These are phyloP conservation scores for Neonectria neomacrospora DNA, from an alignment of 2,329 filamentous ascomycete species.

Conservation along the genomic window DNA sequence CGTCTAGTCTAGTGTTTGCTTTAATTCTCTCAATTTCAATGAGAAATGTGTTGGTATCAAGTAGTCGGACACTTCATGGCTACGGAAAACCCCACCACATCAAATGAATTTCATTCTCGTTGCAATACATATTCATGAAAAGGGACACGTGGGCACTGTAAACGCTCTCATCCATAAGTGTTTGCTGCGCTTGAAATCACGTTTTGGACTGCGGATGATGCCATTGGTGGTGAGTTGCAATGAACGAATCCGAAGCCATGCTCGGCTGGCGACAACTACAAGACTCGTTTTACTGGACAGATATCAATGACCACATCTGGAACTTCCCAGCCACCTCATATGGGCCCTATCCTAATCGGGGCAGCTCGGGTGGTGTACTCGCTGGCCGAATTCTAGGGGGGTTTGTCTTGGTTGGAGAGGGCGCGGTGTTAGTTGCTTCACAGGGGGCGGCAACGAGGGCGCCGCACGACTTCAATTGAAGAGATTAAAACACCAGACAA, in stretches of 20 bases:
- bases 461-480: neutral
- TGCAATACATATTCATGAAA: neutral
- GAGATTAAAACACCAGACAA: neutral
- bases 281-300: neutral
- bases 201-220: neutral
- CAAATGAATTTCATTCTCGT: constrained; percentile 12
- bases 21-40: neutral
- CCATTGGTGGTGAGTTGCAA: neutral
- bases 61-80: neutral
- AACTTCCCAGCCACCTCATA: neutral
- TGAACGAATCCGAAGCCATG: neutral
- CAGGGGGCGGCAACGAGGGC: neutral
- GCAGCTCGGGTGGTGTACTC: neutral
- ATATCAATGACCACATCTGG: neutral
- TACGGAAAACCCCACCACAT: neutral
- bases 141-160: neutral
- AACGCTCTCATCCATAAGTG: too few relatives aligned
- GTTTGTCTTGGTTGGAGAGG: neutral
- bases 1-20: neutral
- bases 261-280: neutral
- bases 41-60: neutral
- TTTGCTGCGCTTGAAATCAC: neutral
- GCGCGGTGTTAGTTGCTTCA: neutral
- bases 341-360: neutral
- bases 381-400: too few relatives aligned